Base-by-base conservation (phyloP, 495 filamentous ascomycete species). In the Chaetomium tenue region DNA sequence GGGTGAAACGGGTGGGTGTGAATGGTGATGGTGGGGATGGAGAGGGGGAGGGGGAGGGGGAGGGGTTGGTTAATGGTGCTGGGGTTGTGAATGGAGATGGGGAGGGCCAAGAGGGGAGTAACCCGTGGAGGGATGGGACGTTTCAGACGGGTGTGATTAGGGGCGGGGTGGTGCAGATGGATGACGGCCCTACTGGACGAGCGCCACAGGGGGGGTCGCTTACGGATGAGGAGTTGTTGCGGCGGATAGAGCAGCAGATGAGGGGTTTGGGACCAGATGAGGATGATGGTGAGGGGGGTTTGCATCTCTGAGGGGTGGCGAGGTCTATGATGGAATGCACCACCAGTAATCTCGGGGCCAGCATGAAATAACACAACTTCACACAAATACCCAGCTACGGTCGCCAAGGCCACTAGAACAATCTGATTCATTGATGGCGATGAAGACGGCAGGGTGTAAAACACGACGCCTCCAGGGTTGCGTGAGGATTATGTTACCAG, bases 291-390 rank as follows among this genome's bases (percentile, higher is more conserved):
- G 81, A 86, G 46, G 83, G 82, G 20, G 88, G 89, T 12, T 79
- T 92, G 70, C 86, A 90, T 75, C 75, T 91, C 60, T 91, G 42
- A 18, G 18, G n/a, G 18, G 44, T n/a, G n/a, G n/a, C 22, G n/a
- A 47, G 0, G 15, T 3, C 18, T 37, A 11, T 5, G 33, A 37
- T 6, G 33, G 33, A 11, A 11, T 37, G 33, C n/a, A n/a, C n/a
- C n/a, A n/a, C n/a, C n/a, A 11, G 39, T 40, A 7, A 2, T 11
- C 13, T 40, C 30, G 30, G 30, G 30, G 9, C 4, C 8, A 15
- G 15, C 40, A 44, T 44, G 13, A 44, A 2, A 44, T 18, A 6
- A 44, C 15, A 18, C 28, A 15, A 9, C 11, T 37, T 54, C 28
- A 5, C 26, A 15, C n/a, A 18, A 39, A 56, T 56, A 40, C 30